Conservation (phyloP, 257 asterid species). For the Solanum phureja region DNA sequence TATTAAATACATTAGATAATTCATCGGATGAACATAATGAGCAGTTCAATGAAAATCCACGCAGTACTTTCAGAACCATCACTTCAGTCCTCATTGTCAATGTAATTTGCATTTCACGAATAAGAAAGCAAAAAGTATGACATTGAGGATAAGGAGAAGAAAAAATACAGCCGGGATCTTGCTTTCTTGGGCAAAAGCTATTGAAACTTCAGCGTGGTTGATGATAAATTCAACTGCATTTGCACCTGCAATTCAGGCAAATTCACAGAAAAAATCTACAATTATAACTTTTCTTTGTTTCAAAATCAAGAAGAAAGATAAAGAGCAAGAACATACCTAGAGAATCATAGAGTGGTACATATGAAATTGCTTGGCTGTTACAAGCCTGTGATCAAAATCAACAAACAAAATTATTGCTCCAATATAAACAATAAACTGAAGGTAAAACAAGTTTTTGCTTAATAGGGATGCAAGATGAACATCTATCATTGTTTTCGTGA, state of each 20-base stretch:
- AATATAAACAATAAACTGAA: neutral
- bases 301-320: neutral
- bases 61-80: neutral
- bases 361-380: constrained; percentile 62
- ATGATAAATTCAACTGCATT: constrained; percentile 92
- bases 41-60: neutral
- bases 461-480: neutral
- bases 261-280: neutral
- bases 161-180: constrained; percentile 49
- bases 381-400: constrained; percentile 57
- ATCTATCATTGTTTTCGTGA: neutral
- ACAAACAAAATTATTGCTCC: neutral
- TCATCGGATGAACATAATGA: constrained; percentile 1
- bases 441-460: neutral
- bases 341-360: constrained; percentile 80
- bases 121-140: neutral
- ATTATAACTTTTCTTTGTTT: neutral
- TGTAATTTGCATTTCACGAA: neutral
- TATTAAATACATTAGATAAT: neutral
- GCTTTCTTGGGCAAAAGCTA: constrained; percentile 71
- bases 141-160: neutral
- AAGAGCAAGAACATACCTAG: constrained; percentile 45
- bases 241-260: constrained; percentile 44
- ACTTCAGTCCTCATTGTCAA: neutral
- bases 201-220: constrained; percentile 84